phyloP scores from a whole-genome alignment of 2,329 filamentous ascomycete species.

The Phoma sp. region DNA sequence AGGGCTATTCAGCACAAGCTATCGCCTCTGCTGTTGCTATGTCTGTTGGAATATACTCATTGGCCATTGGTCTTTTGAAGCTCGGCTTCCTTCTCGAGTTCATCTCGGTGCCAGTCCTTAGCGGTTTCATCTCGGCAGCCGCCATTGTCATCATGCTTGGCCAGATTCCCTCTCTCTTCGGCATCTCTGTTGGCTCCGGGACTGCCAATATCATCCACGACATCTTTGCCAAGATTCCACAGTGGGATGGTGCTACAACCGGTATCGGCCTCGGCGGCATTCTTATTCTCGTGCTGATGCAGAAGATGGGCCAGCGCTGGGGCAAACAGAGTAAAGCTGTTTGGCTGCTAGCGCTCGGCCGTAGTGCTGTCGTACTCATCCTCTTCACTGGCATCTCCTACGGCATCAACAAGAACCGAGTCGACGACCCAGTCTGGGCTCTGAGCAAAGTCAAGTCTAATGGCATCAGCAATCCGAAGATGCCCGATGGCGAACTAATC shows the following conservation, averaged over 20 bases:
- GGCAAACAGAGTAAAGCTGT: conserved; percentile 63
- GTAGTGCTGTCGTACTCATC: conserved; percentile 65
- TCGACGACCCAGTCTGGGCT: conserved; percentile 59
- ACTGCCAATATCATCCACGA: conserved; percentile 65
- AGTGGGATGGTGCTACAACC: conserved; percentile 64
- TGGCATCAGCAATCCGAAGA: conserved; percentile 59
- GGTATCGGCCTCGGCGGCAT: conserved; percentile 66
- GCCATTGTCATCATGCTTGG: conserved; percentile 70
- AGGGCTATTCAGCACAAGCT: conserved; percentile 59
- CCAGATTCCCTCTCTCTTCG: conserved; percentile 67
- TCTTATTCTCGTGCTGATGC: conserved; percentile 61
- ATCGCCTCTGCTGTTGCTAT: conserved; percentile 68
- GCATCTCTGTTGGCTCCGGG: conserved; percentile 58
- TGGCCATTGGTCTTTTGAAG: conserved; percentile 65
- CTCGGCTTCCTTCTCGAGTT: conserved; percentile 71
- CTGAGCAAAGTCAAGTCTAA: conserved; percentile 64
- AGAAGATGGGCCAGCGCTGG: conserved; percentile 65
- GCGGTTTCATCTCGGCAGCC: conserved; percentile 70
- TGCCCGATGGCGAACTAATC: conserved; percentile 58
- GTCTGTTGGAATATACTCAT: conserved; percentile 66
- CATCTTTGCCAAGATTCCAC: conserved; percentile 62
- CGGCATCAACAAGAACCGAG: conserved; percentile 61
- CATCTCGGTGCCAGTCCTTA: conserved; percentile 68
- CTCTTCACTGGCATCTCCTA: conserved; percentile 70
- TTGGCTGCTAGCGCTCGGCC: conserved; percentile 65